Evolutionary conservation across 306 rosid genomes (phyloP).

Genomic region (Castanea sativa): DNA sequence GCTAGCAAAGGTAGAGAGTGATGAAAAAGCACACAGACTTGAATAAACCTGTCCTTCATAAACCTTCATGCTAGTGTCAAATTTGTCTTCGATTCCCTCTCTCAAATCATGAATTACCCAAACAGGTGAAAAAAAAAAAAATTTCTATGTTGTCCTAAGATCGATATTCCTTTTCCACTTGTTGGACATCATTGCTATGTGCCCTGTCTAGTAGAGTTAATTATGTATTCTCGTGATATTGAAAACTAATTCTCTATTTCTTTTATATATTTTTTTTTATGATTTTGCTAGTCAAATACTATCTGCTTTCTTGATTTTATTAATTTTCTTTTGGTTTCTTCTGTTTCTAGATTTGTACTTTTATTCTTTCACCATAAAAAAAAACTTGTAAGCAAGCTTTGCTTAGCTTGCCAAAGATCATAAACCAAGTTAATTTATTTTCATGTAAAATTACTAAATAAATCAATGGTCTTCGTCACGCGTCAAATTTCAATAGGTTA

Average conservation of each 20-base stretch:
- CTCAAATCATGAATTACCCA: slow-evolving; percentile 3
- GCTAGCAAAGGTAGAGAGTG: slow-evolving; percentile 1
- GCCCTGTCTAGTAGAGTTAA: background rate
- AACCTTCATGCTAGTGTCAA: background rate
- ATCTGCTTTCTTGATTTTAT: too few relatives aligned
- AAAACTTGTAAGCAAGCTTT: background rate
- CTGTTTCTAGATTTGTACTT: too few relatives aligned
- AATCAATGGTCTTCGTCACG: background rate
- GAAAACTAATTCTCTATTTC: background rate
- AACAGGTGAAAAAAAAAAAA: background rate
- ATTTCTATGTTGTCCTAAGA: background rate
- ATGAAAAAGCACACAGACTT: slow-evolving; percentile 9
- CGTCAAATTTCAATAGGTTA: too few relatives aligned
- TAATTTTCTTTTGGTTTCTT: too few relatives aligned
- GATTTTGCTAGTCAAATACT: too few relatives aligned
- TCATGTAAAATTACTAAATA: background rate
- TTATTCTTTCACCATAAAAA: too few relatives aligned
- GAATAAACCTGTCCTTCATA: background rate
- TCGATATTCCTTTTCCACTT: background rate
- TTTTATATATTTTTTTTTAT: background rate
- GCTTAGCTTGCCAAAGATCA: background rate
- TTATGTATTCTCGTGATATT: background rate
- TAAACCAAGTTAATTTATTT: background rate
- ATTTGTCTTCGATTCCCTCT: background rate
- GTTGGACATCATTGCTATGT: background rate